phyloP scores from a whole-genome alignment of 1,284 basidiomycete species.

The Golubevia sp. region DNA sequence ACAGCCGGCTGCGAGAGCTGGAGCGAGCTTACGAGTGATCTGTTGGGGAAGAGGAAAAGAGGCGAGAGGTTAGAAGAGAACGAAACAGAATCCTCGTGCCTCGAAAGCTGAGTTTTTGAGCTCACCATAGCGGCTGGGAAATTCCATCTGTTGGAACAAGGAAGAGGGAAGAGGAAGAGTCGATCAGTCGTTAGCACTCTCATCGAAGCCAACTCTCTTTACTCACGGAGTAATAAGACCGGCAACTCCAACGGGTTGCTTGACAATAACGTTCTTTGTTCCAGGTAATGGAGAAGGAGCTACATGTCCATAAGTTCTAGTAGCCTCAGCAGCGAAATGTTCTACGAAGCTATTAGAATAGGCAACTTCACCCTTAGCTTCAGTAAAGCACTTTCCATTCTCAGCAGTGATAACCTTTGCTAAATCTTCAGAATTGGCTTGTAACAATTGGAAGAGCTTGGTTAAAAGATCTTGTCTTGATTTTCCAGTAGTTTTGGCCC shows the following conservation, averaged over 20 bases:
- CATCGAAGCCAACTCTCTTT: conserved; percentile 25
- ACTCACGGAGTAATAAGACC: conserved; percentile 61
- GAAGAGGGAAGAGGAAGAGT: conserved; percentile 2
- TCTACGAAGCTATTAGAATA: conserved; percentile 57
- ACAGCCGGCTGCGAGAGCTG: conserved; percentile 89
- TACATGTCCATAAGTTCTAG: conserved; percentile 69
- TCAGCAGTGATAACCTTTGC: conserved; percentile 58
- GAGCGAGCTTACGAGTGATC: conserved; percentile 83
- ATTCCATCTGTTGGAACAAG: conserved; percentile 66
- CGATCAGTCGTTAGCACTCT: neutral
- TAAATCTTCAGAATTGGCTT: conserved; percentile 46
- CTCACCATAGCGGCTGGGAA: conserved; percentile 84
- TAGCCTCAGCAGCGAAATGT: conserved; percentile 50
- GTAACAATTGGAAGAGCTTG: conserved; percentile 42
- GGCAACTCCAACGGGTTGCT: conserved; percentile 82
- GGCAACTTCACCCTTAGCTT: conserved; percentile 53
- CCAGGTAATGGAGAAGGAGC: conserved; percentile 77
- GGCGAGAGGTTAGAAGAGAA: no score
- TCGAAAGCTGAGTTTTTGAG: no score
- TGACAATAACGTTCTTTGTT: conserved; percentile 84
- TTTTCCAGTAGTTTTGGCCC: conserved; percentile 52
- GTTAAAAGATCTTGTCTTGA: conserved; percentile 48
- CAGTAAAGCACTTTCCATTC: conserved; percentile 53
- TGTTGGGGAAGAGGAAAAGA: no score
- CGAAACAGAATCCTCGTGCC: no score